Percentiles rank a stretch among this genome's conserved stretches.
phyloP scores from a whole-genome alignment of 129 eudicot genomes.

The Dittrichia graveolens region DNA sequence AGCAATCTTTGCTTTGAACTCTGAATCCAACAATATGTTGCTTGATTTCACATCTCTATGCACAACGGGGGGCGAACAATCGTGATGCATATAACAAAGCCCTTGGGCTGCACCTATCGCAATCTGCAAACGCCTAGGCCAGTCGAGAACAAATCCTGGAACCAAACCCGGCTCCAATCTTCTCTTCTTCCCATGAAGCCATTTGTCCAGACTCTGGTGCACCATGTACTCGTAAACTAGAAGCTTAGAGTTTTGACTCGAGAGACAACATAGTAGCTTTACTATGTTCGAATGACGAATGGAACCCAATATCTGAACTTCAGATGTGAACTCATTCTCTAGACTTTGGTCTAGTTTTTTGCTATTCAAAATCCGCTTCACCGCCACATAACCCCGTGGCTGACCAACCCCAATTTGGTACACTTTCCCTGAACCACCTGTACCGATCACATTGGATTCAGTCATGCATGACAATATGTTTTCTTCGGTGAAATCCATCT shows the following conservation, averaged over 20 bases:
- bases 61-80: constrained; percentile 66
- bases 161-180: constrained; percentile 26
- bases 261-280: constrained; percentile 78
- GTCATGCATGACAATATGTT: constrained; percentile 59
- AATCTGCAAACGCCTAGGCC: constrained; percentile 72
- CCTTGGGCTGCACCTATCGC: constrained; percentile 87
- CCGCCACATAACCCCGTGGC: constrained; percentile 69
- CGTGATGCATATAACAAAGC: constrained; percentile 82
- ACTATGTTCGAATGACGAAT: constrained; percentile 84
- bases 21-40: constrained; percentile 72
- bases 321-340: constrained; percentile 74
- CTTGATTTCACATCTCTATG: constrained; percentile 83
- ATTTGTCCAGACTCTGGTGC: constrained; percentile 78
- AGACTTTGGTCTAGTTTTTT: constrained; percentile 43
- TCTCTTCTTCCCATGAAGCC: constrained; percentile 74
- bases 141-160: constrained; percentile 43
- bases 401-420: constrained; percentile 55
- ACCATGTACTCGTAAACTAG: constrained; percentile 91
- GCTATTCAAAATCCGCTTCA: constrained; percentile 62
- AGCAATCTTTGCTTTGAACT: constrained; percentile 65
- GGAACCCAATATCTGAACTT: constrained; percentile 75
- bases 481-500: constrained; percentile 60
- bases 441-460: constrained; percentile 63
- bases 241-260: constrained; percentile 72
- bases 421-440: constrained; percentile 83